A percentile compares a stretch with the other conserved stretches of the same genome.
phyloP scores from a whole-genome alignment of 495 filamentous ascomycete genomes.

The Tuber aestivum region DNA sequence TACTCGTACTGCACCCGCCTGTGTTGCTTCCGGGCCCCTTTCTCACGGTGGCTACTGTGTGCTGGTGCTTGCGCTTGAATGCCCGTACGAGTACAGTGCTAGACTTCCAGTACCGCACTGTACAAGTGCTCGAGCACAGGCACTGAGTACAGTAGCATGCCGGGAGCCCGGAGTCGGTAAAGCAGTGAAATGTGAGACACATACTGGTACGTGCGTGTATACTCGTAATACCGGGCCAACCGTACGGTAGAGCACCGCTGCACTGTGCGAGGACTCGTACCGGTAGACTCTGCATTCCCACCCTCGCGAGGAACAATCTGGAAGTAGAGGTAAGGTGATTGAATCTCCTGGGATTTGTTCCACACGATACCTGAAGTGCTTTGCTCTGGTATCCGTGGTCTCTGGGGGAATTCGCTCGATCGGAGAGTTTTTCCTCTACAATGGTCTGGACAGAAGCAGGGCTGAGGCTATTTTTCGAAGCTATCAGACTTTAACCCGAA shows the following conservation, averaged over 20 bases:
- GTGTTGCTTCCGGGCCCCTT: background rate
- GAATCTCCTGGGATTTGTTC: background rate
- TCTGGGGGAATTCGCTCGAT: background rate
- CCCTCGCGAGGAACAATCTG: background rate
- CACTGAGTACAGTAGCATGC: too few species aligned
- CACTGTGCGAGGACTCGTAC: background rate
- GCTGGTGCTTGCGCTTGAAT: background rate
- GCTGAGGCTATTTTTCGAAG: background rate
- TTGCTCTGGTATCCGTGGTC: background rate
- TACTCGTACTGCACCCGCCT: too few species aligned
- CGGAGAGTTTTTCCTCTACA: background rate
- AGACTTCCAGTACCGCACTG: too few species aligned
- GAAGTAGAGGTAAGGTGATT: background rate
- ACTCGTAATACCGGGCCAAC: background rate
- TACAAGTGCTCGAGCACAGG: too few species aligned
- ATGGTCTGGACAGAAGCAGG: background rate
- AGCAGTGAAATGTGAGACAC: background rate
- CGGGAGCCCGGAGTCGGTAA: background rate
- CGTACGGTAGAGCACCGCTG: background rate
- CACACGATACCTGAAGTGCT: background rate
- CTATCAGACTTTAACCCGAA: conserved; percentile 22
- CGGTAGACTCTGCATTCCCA: background rate
- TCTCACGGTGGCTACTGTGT: background rate
- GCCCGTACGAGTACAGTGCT: background rate
- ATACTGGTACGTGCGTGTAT: too few species aligned